Evolutionary conservation across 2,329 filamentous ascomycete species (phyloP), one percentile per base, ranked within the genome.

Genomic region (Trichoderma sp.): DNA sequence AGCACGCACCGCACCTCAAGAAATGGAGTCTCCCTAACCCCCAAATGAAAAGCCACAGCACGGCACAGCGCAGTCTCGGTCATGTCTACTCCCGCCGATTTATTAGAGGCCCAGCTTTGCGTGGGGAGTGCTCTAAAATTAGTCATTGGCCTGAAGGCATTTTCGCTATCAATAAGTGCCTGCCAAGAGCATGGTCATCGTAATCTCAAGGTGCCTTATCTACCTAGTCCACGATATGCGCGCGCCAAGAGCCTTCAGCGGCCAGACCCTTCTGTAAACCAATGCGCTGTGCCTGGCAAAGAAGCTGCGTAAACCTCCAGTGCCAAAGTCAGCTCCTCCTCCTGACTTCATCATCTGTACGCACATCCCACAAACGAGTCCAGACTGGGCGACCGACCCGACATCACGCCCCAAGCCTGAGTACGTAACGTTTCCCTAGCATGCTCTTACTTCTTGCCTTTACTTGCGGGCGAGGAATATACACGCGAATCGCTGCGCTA

Each of bases 291-390:
- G 10, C 47, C 47, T 49, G 21, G 47, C 3, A 16, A 55, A 55
- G 52, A 55, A 55, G 21, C 16, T 55, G 14, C 24, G 8, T 55
- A 31, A 19, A 19, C 27, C 24, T 7, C 31, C 29, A 31, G 29
- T 33, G 14, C 21, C 49, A 14, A 14, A 27, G 21, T 19, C 24
- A 29, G 29, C 24, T 52, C 49, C 53, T 65, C 52, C 43, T 33
- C 27, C 19, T 31, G 11, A 3, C 35, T 66, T 58, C 62, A 57
- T 58, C 62, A 66, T 66, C 52, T 47, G 52, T 37, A 57, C 62
- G 40, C 62, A 33, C 53, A 35, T 35, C 31, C 62, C 27, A 35
- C 24, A 31, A 19, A 56, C 53, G 27, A 47, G 37, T 58, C 62
- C 52, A 31, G 47, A 47, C 19, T 57, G 27, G 35, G 62, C 35